phyloP scores from a whole-genome alignment of 2,329 filamentous ascomycete genomes.

The Sporothrix globosa region DNA sequence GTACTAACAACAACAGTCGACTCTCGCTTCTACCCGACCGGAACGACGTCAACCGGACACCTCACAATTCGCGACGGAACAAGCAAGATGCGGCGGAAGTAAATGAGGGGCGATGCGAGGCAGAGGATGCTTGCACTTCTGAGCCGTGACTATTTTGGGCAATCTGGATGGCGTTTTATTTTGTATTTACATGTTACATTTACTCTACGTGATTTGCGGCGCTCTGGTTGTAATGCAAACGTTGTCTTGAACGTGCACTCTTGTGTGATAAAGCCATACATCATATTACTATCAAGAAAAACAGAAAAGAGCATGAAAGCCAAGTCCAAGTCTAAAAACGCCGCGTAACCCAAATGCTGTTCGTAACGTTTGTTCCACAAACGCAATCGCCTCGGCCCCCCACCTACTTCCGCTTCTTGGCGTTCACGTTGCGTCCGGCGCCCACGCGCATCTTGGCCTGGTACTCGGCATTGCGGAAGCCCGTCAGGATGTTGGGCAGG shows the following conservation, averaged over 20 bases:
- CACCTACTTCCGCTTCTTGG: slow-evolving; percentile 62
- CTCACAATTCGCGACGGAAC: background rate
- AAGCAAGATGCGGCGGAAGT: background rate
- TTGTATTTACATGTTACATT: slow-evolving; percentile 6
- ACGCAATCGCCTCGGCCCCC: background rate
- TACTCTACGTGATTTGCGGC: slow-evolving; percentile 10
- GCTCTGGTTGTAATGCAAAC: slow-evolving; percentile 8
- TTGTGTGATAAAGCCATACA: background rate
- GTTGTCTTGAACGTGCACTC: background rate
- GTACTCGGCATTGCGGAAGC: slow-evolving; percentile 66
- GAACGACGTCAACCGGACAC: background rate
- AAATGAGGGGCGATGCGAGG: too few relatives aligned
- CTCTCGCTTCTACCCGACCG: background rate
- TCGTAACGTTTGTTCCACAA: background rate
- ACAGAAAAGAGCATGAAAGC: background rate
- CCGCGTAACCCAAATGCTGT: background rate
- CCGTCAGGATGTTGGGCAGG: slow-evolving; percentile 80
- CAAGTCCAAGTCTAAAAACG: background rate
- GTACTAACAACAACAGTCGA: slow-evolving; percentile 7
- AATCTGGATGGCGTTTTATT: slow-evolving; percentile 14
- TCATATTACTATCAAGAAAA: background rate
- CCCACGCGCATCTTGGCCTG: slow-evolving; percentile 74
- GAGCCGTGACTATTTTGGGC: background rate
- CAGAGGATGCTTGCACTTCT: too few relatives aligned
- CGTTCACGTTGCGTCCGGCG: slow-evolving; percentile 84